Evolutionary conservation across 305 asterid species (phyloP).

Genomic region (Solanum chacoense): DNA sequence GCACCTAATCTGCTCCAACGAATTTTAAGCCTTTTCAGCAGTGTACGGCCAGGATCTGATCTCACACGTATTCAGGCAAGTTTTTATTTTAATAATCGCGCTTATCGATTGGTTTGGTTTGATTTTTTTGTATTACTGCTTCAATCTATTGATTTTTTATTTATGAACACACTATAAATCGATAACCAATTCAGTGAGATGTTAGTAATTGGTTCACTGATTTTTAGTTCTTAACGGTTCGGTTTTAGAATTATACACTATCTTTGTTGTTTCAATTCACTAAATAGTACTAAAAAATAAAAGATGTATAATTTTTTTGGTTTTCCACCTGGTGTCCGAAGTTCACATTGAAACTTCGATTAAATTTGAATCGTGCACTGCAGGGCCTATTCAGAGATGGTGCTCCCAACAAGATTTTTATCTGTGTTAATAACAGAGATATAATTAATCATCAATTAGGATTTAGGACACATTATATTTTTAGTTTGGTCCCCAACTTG

Average conservation of each 20-base stretch:
- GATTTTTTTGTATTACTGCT: neutral
- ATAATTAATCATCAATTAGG: neutral
- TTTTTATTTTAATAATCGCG: neutral
- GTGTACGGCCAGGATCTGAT: constrained; percentile 62
- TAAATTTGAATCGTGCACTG: too few relatives aligned
- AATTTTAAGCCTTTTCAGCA: constrained; percentile 44
- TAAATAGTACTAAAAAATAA: neutral
- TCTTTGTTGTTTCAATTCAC: neutral
- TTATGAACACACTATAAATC: neutral
- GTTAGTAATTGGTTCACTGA: neutral
- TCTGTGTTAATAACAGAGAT: neutral
- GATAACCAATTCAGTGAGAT: neutral
- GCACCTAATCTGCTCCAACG: constrained; percentile 68
- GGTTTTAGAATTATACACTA: neutral
- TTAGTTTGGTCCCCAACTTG: neutral
- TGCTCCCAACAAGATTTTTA: too few relatives aligned
- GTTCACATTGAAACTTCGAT: accelerated
- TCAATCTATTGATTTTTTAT: neutral
- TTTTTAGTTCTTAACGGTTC: too few relatives aligned
- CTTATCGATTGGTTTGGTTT: neutral
- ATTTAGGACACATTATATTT: neutral
- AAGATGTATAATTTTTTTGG: neutral
- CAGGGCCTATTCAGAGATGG: accelerated
- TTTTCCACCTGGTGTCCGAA: neutral
- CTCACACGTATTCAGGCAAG: constrained; percentile 66